A percentile compares a stretch with the other conserved stretches of the same genome.
Conservation (phyloP, 805 yeast genomes). For the Tetrapisispora arboricola region DNA sequence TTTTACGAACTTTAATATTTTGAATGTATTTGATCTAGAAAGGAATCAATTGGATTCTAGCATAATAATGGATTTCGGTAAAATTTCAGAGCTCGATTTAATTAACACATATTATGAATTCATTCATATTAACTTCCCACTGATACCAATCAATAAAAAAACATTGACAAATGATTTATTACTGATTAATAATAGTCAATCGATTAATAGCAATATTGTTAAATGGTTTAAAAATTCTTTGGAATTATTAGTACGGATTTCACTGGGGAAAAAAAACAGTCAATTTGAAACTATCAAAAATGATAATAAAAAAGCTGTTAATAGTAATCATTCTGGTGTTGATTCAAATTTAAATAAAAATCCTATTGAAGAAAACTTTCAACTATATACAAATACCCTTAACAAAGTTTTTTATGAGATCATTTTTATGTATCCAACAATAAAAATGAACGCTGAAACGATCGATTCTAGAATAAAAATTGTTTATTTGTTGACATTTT, state of each 20-base stretch:
- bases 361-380: neutral
- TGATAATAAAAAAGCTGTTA: conserved; percentile 2
- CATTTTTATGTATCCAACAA: conserved; percentile 26
- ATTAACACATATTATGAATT: conserved; percentile 40
- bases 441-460: conserved; percentile 20
- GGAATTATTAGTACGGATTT: conserved; percentile 23
- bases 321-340: conserved; percentile 3
- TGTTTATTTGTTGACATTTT: conserved; percentile 32
- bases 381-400: conserved; percentile 4
- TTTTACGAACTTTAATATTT: neutral
- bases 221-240: conserved; percentile 27
- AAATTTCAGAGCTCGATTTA: conserved; percentile 29
- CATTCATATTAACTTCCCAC: conserved; percentile 32
- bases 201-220: conserved; percentile 24
- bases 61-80: conserved; percentile 16
- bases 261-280: conserved; percentile 14
- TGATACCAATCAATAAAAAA: conserved; percentile 30
- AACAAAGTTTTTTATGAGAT: conserved; percentile 26
- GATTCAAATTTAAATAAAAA: neutral
- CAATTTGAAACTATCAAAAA: neutral
- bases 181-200: conserved; percentile 23
- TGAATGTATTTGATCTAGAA: neutral
- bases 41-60: neutral
- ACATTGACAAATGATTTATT: conserved; percentile 25
- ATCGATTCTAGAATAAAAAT: conserved; percentile 26